Conservation (phyloP, 176 grass and related monocot species). For the Ensete ventricosum region DNA sequence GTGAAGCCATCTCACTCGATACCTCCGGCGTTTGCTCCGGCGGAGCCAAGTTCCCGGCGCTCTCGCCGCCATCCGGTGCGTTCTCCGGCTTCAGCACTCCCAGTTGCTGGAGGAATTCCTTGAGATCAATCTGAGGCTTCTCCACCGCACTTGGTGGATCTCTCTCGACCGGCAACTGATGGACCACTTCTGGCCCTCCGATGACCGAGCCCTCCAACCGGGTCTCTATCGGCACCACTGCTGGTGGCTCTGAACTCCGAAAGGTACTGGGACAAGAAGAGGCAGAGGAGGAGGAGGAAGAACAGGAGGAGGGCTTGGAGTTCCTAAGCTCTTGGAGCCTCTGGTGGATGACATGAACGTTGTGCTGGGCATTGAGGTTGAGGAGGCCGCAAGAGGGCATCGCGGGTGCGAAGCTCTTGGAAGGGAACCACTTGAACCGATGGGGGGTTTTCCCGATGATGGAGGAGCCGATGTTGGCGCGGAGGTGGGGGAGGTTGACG, state of each 20-base stretch:
- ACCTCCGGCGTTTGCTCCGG: not conserved
- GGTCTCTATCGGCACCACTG: conserved; percentile 12
- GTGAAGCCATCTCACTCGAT: conserved; percentile 8
- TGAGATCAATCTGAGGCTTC: conserved; percentile 93
- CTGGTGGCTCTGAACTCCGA: conserved; percentile 9
- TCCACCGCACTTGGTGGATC: not conserved
- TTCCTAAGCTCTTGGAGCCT: conserved; percentile 83
- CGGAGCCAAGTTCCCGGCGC: not conserved
- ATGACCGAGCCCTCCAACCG: not conserved
- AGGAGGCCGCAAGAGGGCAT: conserved; percentile 77
- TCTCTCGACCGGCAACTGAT: not conserved
- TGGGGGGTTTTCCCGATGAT: conserved; percentile 36
- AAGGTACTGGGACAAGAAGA: conserved; percentile 1
- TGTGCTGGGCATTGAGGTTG: conserved; percentile 98
- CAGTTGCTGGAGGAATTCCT: conserved; percentile 94
- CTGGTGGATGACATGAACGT: conserved; percentile 98
- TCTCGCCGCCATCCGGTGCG: conserved; percentile 1
- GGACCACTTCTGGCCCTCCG: not conserved
- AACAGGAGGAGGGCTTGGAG: conserved; percentile 4
- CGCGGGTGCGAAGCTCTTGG: conserved; percentile 17
- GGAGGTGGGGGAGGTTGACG: conserved; percentile 95
- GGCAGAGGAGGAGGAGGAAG: conserved; percentile 3
- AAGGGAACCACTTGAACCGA: conserved; percentile 70
- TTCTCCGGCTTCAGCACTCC: conserved; percentile 65
- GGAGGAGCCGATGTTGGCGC: conserved; percentile 20